phyloP scores from a whole-genome alignment of 2,329 filamentous ascomycete genomes.

The Cladosporium sp. region DNA sequence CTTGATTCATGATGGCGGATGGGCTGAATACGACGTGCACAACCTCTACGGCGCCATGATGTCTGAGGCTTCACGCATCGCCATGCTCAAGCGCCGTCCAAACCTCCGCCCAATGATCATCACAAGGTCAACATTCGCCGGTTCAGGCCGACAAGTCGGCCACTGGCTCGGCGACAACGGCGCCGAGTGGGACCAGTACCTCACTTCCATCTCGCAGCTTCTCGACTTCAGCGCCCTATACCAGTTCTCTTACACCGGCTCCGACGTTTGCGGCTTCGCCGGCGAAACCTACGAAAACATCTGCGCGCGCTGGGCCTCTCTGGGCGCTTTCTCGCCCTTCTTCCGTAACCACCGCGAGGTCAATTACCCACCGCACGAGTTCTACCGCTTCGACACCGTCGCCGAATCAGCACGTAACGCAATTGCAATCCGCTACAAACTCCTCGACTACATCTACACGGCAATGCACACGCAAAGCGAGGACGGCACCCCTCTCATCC shows the following conservation, averaged over 20 bases:
- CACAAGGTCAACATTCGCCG: conserved; percentile 70
- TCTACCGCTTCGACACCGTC: conserved; percentile 64
- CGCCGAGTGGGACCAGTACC: conserved; percentile 42
- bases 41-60: conserved; percentile 75
- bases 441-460: conserved; percentile 79
- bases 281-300: conserved; percentile 62
- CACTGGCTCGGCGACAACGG: conserved; percentile 59
- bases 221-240: conserved; percentile 44
- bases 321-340: conserved; percentile 71
- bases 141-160: conserved; percentile 57
- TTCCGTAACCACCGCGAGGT: conserved; percentile 67
- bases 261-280: conserved; percentile 73
- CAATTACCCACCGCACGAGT: conserved; percentile 57
- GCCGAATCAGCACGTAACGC: conserved; percentile 61
- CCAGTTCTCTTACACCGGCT: conserved; percentile 45
- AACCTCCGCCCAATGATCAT: conserved; percentile 64
- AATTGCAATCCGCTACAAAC: conserved; percentile 66
- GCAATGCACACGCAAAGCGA: conserved; percentile 56
- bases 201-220: conserved; percentile 38
- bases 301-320: conserved; percentile 69
- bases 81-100: conserved; percentile 64
- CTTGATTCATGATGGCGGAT: conserved; percentile 62
- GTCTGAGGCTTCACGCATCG: conserved; percentile 58
- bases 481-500: conserved; percentile 61
- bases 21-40: conserved; percentile 69